These are phyloP conservation scores for Conringia planisiliqua DNA, from an alignment of 345 rosid species.

Conservation along the genomic window DNA sequence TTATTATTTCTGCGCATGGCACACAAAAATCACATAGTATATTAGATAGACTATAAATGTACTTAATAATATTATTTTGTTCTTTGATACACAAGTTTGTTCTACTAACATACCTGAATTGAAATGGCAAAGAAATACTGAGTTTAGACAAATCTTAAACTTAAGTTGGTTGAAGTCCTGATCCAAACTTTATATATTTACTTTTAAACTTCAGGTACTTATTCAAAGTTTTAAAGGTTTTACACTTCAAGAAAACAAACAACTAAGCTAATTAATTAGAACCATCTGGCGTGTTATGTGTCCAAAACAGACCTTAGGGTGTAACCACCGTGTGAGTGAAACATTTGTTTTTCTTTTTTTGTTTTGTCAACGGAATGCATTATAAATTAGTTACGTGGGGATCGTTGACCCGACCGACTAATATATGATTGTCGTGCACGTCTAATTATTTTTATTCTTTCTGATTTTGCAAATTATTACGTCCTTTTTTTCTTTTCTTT, in stretches of 20 bases:
- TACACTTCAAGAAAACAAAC: not conserved
- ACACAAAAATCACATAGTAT: too few species aligned
- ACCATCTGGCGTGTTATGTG: constrained; percentile 4
- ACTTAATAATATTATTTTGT: too few species aligned
- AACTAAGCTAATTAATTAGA: not conserved
- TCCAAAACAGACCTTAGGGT: not conserved
- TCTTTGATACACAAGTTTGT: too few species aligned
- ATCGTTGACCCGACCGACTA: constrained; percentile 18
- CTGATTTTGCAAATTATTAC: not conserved
- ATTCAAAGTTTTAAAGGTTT: not conserved
- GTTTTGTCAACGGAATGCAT: constrained; percentile 13
- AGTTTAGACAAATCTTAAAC: too few species aligned
- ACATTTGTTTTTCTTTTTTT: not conserved
- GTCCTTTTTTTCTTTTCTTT: not conserved
- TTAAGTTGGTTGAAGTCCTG: too few species aligned
- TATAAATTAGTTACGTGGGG: not conserved
- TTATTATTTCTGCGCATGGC: too few species aligned
- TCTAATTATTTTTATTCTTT: not conserved
- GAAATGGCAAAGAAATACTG: too few species aligned
- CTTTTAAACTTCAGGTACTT: not conserved
- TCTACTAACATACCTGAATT: too few species aligned
- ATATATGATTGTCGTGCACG: constrained; percentile 26
- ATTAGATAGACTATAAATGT: too few species aligned
- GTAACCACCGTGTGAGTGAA: not conserved
- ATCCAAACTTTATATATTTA: too few species aligned